Base-by-base conservation (phyloP, 306 rosid species). In the Nissolia schottii region DNA sequence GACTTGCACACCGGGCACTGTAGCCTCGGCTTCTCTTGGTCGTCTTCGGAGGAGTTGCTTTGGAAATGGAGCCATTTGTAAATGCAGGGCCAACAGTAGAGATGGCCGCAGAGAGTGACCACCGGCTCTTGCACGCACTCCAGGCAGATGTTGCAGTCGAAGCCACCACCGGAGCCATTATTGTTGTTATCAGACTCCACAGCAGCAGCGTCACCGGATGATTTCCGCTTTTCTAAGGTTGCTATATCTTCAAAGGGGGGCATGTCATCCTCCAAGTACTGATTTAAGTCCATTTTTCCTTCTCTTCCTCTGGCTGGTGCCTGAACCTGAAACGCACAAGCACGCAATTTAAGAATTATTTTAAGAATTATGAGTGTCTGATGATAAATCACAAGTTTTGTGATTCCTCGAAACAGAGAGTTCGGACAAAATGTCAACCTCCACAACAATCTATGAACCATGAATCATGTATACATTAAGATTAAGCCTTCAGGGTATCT, bases 21-120 rank as follows among this genome's bases (percentile, higher is more conserved):
- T 14, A 74, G 88, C 22, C 28, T 81, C 55, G 31, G 82, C 63
- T 54, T 62, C 9, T 78, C 76, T 31, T 65, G n/a, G n/a, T n/a
- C 74, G 31, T 66, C 16, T 28, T 79, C 87, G 1, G 71, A 9
- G 12, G 84, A 58, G 15, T 45, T 43, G 7, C 61, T 77, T 54
- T 75, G 83, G 56, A 69, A 84, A 31, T 83, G 79, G 51, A 91
- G 83, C 98, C 98, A 93, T 68, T 85, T 93, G 82, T 90, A 93
- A 18, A 93, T 80, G 89, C 98, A 93, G 27, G 97, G 94, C 98
- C 98, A 93, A 79, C 98, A 93, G 84, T 77, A 93, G 64, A 93
- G 94, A 75, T 93, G 98, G 25, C 98, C 98, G 50, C 98, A 93
- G 35, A 93, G 90, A 1, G 98, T 93, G 49, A 93, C 96, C 37